Evolutionary conservation across 805 yeast species (phyloP), one percentile per base, ranked within the genome.

Genomic region (Metschnikowia kofuensis): DNA sequence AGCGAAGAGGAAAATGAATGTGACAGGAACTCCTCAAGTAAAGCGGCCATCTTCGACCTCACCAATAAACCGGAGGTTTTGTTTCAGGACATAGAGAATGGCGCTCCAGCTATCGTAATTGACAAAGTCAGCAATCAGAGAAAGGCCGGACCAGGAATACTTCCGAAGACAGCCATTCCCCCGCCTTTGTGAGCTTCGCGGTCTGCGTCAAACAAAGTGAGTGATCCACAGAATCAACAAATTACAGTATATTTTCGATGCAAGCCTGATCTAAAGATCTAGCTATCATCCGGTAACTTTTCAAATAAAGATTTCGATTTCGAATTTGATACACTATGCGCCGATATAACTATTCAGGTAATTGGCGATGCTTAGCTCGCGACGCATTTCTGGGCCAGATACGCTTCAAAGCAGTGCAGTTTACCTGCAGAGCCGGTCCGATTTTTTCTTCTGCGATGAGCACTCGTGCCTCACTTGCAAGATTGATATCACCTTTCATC

Each of bases 91-190:
- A 64, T 69, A 13, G 58, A 61, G 16, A 65, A 66, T 41, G 74
- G 70, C 2, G 68, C 70, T 1, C 78, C 78, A 6, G 75, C 74
- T 0, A 73, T 73, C 7, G 61, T 73, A 31, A 56, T 73, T 12
- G 76, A 73, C 42, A 53, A 66, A 15, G 66, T 62, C 14, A 62
- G 53, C 43, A 59, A 63, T 45, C 50, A 54, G 45, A 44, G 35
- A n/a, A 38, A 30, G 29, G 31, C 39, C 28, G 15, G 32, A 35
- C 51, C 50, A 14, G 45, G 45, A 34, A 54, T 57, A 9, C 51
- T 69, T 21, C 64, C 65, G 10, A 69, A 67, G 45, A 71, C 76
- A 1, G 49, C 70, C 28, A 56, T 70, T 54, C 76, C 76, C 13
- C 75, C 75, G 1, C 52, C 55, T 29, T 27, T 47, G 13, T 48